Conservation (phyloP, 257 asterid genomes). For the Jacaranda mimosifolia region DNA sequence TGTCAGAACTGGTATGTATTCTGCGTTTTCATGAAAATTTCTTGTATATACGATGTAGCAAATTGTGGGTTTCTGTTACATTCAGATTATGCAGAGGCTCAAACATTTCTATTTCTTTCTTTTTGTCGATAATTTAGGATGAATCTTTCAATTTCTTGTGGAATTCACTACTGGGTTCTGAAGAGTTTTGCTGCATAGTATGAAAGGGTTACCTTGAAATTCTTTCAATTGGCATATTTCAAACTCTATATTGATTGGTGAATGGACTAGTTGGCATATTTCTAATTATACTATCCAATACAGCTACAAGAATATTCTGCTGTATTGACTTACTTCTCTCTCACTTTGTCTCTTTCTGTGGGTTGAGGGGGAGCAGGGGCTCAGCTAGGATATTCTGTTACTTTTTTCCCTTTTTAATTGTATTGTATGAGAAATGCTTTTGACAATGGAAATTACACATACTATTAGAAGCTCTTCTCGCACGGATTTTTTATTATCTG, state of each 20-base stretch:
- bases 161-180: conserved; percentile 13
- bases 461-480: background rate
- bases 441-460: background rate
- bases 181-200: background rate
- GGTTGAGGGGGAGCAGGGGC: no score
- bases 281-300: background rate
- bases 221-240: no score
- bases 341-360: no score
- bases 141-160: background rate
- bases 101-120: background rate
- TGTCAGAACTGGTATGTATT: conserved; percentile 67
- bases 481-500: background rate
- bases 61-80: conserved; percentile 4
- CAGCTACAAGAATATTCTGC: background rate
- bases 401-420: no score
- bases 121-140: background rate
- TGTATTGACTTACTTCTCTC: no score
- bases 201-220: background rate
- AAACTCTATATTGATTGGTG: no score
- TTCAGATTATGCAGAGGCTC: background rate
- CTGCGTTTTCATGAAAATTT: background rate
- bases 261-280: background rate
- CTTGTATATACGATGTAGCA: background rate
- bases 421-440: background rate
- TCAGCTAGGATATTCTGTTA: no score